phyloP scores from a whole-genome alignment of 108 stramenopile genomes.

The Fragilaria crotonensis region DNA sequence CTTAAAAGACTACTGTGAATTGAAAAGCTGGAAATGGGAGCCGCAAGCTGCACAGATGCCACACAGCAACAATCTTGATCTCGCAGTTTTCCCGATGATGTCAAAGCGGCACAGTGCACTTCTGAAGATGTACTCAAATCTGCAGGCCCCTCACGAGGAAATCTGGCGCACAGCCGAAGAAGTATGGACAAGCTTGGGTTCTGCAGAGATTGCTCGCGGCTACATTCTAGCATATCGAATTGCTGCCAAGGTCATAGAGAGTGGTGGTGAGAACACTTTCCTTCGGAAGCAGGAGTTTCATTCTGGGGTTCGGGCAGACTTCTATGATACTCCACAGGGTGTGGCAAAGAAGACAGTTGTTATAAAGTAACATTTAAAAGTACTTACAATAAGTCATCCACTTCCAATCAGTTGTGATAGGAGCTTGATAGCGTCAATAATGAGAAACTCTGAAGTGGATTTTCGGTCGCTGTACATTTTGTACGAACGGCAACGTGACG shows the following conservation, averaged over 20 bases:
- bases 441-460: too few species aligned
- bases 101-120: constrained; percentile 4
- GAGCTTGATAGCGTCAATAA: too few species aligned
- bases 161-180: not conserved
- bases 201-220: not conserved
- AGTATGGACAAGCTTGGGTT: not conserved
- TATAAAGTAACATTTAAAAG: not conserved
- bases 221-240: constrained; percentile 1
- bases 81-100: constrained; percentile 8
- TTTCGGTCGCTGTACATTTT: too few species aligned
- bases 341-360: too few species aligned
- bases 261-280: not conserved
- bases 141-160: too few species aligned
- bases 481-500: too few species aligned
- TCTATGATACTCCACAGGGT: constrained; percentile 1
- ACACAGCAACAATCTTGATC: constrained; percentile 5
- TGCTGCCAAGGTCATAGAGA: not conserved
- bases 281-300: not conserved
- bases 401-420: too few species aligned
- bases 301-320: not conserved
- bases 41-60: constrained; percentile 9
- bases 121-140: too few species aligned
- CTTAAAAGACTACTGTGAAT: constrained; percentile 1
- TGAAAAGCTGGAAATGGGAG: constrained; percentile 5
- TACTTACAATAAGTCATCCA: too few species aligned